A percentile compares a stretch with the other conserved stretches of the same genome.
phyloP scores from a whole-genome alignment of 2,329 filamentous ascomycete genomes.

The Aspergillus thermomutatus region DNA sequence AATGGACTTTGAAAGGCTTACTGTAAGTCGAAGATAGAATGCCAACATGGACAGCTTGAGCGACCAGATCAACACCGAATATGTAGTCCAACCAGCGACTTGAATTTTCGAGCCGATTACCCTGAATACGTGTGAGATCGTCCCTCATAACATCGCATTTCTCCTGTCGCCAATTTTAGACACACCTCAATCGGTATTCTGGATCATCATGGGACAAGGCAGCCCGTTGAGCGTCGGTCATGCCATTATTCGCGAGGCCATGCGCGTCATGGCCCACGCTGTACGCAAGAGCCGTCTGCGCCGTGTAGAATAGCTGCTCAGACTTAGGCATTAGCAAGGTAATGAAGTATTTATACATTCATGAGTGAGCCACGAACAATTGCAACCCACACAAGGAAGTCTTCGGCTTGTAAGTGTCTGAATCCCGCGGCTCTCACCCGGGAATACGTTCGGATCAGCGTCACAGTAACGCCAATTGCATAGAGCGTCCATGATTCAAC shows the following conservation, averaged over 20 bases:
- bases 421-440: constrained; percentile 17
- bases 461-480: constrained; percentile 20
- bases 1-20: constrained; percentile 5
- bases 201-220: constrained; percentile 38
- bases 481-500: constrained; percentile 27
- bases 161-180: neutral
- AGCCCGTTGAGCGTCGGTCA: constrained; percentile 48
- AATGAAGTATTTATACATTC: no score
- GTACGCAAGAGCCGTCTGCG: constrained; percentile 47
- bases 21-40: constrained; percentile 53
- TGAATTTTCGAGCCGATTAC: constrained; percentile 52
- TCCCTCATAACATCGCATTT: neutral
- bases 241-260: constrained; percentile 54
- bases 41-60: constrained; percentile 53
- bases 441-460: constrained; percentile 40
- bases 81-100: constrained; percentile 51
- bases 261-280: constrained; percentile 44
- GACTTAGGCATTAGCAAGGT: constrained; percentile 9
- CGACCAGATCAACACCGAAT: constrained; percentile 48
- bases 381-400: constrained; percentile 54
- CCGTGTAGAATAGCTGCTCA: constrained; percentile 45
- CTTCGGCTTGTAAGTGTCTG: constrained; percentile 41
- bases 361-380: constrained; percentile 43
- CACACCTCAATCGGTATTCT: constrained; percentile 41
- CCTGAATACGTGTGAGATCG: constrained; percentile 20